Conservation (phyloP, 1,139 yeast genomes). For the Magnusiomyces suaveolens region DNA sequence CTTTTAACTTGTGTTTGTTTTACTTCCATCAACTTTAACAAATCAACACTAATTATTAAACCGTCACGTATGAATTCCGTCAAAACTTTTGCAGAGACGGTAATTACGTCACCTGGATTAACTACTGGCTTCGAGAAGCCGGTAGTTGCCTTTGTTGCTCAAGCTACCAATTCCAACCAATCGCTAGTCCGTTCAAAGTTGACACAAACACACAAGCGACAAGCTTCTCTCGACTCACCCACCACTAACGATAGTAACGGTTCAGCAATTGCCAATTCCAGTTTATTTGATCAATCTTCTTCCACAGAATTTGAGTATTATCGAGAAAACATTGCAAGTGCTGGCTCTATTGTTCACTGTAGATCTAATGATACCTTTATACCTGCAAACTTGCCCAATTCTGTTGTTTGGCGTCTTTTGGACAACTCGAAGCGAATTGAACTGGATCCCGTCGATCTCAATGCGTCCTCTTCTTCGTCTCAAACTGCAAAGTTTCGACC, state of each 20-base stretch:
- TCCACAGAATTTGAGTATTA: conserved; percentile 19
- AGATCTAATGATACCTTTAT: conserved; percentile 2
- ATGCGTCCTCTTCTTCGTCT: neutral
- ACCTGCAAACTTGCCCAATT: conserved; percentile 10
- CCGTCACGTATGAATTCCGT: neutral
- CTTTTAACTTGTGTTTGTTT: no score
- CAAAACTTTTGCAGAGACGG: neutral
- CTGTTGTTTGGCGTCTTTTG: conserved; percentile 22
- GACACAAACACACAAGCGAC: neutral
- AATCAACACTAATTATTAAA: neutral
- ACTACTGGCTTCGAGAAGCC: neutral
- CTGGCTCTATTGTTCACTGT: conserved; percentile 17
- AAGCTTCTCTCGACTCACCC: neutral
- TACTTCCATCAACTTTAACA: neutral
- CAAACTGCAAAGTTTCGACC: conserved; percentile 14
- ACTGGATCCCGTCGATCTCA: conserved; percentile 20
- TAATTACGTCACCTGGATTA: neutral
- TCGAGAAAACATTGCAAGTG: conserved; percentile 21
- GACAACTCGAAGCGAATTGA: conserved; percentile 19
- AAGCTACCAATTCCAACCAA: neutral
- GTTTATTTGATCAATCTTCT: neutral
- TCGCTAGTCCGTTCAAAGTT: neutral
- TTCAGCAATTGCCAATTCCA: neutral
- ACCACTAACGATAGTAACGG: neutral
- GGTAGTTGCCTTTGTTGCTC: neutral